Conservation (phyloP, 2,329 filamentous ascomycete species). For the Chaetomium globosum region DNA sequence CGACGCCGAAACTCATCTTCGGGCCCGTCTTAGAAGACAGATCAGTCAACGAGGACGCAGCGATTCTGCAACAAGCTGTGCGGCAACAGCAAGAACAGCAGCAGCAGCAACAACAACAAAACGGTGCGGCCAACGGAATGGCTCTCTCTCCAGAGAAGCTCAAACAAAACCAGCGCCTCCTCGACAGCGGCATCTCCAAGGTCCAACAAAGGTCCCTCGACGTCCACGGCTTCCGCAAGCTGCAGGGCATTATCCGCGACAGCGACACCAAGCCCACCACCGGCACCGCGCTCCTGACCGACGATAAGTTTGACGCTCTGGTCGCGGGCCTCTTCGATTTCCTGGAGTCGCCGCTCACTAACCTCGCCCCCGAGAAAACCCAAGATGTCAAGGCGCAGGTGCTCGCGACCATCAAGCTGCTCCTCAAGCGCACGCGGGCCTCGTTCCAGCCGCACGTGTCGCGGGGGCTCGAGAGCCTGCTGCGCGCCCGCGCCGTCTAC, state of each 20-base stretch:
- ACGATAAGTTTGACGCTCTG: slow-evolving; percentile 70
- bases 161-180: slow-evolving; percentile 62
- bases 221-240: slow-evolving; percentile 76
- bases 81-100: slow-evolving; percentile 8
- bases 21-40: slow-evolving; percentile 61
- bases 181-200: slow-evolving; percentile 74
- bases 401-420: slow-evolving; percentile 70
- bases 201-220: slow-evolving; percentile 73
- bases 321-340: slow-evolving; percentile 71
- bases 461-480: slow-evolving; percentile 66
- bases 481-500: slow-evolving; percentile 66
- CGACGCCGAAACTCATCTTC: slow-evolving; percentile 50
- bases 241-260: slow-evolving; percentile 73
- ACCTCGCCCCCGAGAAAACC: slow-evolving; percentile 63
- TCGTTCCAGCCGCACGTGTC: slow-evolving; percentile 69
- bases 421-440: slow-evolving; percentile 68
- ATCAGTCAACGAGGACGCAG: slow-evolving; percentile 60
- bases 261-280: slow-evolving; percentile 51
- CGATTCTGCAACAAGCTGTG: slow-evolving; percentile 38
- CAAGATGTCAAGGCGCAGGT: slow-evolving; percentile 75
- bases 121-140: slow-evolving; percentile 31
- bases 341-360: slow-evolving; percentile 63
- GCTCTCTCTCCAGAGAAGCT: slow-evolving; percentile 54
- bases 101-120: slow-evolving; percentile 27
- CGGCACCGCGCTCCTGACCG: slow-evolving; percentile 52